phyloP scores from a whole-genome alignment of 164 flowering plant genomes.

The Macadamia tetraphylla region DNA sequence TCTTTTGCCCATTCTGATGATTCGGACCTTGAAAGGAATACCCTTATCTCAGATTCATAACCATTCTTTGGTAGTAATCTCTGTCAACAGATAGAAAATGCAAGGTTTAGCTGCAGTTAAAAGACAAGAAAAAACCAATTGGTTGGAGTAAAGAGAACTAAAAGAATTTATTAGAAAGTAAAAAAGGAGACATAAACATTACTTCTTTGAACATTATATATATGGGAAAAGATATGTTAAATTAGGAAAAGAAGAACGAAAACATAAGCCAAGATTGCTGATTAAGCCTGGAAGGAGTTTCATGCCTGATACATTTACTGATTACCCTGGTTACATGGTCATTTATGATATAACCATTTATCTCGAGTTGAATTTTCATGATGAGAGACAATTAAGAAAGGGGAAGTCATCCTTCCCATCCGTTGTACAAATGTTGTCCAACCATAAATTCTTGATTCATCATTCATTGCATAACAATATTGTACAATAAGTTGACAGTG shows the following conservation, averaged over 20 bases:
- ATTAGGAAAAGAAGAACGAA: neutral
- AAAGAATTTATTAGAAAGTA: too few species aligned
- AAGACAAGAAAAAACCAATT: neutral
- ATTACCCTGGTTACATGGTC: neutral
- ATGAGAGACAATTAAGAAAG: neutral
- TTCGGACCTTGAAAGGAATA: slow-evolving; percentile 25
- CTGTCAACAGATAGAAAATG: slow-evolving; percentile 27
- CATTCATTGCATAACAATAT: too few species aligned
- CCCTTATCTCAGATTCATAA: slow-evolving; percentile 26
- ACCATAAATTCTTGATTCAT: too few species aligned
- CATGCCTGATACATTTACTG: too few species aligned
- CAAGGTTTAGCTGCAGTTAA: neutral
- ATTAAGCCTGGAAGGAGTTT: too few species aligned
- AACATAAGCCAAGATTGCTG: too few species aligned
- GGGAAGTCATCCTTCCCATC: too few species aligned
- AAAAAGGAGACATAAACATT: neutral
- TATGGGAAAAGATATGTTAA: neutral
- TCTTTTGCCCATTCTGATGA: slow-evolving; percentile 16
- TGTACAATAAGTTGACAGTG: too few species aligned
- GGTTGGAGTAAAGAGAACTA: neutral
- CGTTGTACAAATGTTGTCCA: too few species aligned
- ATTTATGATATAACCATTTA: neutral
- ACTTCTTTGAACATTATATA: neutral
- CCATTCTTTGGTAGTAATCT: slow-evolving; percentile 42
- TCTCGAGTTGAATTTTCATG: neutral